Base-by-base conservation (phyloP, 1,284 basidiomycete genomes). In the Apiotrichum gamsii region DNA sequence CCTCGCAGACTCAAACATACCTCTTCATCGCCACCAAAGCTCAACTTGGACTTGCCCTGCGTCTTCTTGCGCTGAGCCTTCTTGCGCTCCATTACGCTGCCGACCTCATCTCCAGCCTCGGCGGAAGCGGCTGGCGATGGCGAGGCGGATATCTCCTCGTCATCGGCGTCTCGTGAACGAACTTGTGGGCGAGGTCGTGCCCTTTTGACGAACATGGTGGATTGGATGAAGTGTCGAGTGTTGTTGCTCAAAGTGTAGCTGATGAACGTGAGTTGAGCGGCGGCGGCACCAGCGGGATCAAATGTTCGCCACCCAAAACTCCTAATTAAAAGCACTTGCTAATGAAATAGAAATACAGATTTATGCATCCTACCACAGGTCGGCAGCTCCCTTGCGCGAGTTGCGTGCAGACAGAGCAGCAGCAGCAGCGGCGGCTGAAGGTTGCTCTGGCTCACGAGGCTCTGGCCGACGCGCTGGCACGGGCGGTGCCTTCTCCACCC, bases 1-100 rank as follows among this genome's bases (percentile, higher is more conserved):
- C 15, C 8, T 20, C 11, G 18, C 15, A 14, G 14, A 11, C 3
- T 20, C 10, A 47, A 18, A 39, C 53, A 20, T 38, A 59, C 52
- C 47, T 63, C 64, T 3, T 61, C 86, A 74, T 86, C 85, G 52
- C 87, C 85, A 6, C 87, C 89, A 73, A 93, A 93, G 65, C 88
- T 91, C 47, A 93, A 73, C 43, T 78, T 75, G 3, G 56, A 54
- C 45, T 55, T 47, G 46, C 60, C 45, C 47, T 40, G 15, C 51
- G 64, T 54, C 25, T 45, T 45, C 41, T 56, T 65, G 49, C 59
- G 62, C 46, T 63, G 55, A 13, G 60, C 59, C 54, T 67, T 71
- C 52, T 70, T 71, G 23, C 64, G 51, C 53, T 63, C 63, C 54
- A 68, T 61, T 13, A 72, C 59, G 43, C 64, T 66, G 8, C 64